These are phyloP conservation scores for Tetracladium maxilliforme DNA, from an alignment of 2,329 filamentous ascomycete genomes.

Conservation along the genomic window DNA sequence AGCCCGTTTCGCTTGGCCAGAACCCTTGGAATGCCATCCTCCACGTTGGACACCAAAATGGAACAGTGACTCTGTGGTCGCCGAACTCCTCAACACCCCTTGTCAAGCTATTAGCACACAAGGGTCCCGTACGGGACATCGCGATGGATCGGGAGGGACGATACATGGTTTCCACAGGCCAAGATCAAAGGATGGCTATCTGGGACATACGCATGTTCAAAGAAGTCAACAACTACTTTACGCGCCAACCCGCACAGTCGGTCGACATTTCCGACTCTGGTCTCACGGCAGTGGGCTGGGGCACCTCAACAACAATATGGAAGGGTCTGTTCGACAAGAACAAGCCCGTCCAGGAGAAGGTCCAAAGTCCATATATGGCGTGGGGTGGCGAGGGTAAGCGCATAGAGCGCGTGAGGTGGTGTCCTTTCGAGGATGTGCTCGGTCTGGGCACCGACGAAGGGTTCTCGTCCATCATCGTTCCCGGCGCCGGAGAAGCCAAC, in stretches of 20 bases:
- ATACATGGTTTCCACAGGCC: slow-evolving; percentile 90
- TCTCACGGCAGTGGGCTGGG: slow-evolving; percentile 80
- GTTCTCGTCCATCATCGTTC: slow-evolving; percentile 81
- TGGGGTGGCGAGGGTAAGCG: slow-evolving; percentile 79
- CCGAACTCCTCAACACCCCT: slow-evolving; percentile 77
- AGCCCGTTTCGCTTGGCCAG: slow-evolving; percentile 69
- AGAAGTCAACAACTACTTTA: slow-evolving; percentile 81
- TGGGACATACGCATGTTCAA: slow-evolving; percentile 94
- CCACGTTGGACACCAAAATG: slow-evolving; percentile 89
- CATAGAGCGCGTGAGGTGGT: slow-evolving; percentile 77
- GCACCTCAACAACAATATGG: slow-evolving; percentile 82
- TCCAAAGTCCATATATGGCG: slow-evolving; percentile 79
- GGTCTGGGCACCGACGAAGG: slow-evolving; percentile 74
- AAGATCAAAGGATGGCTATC: slow-evolving; percentile 82
- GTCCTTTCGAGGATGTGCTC: slow-evolving; percentile 86
- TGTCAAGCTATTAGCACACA: slow-evolving; percentile 82
- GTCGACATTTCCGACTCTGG: slow-evolving; percentile 81
- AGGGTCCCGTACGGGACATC: slow-evolving; percentile 73
- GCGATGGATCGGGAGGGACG: slow-evolving; percentile 79
- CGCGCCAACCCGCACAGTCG: slow-evolving; percentile 66
- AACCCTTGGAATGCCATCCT: slow-evolving; percentile 89
- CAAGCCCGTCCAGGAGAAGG: slow-evolving; percentile 55
- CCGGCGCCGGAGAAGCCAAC: slow-evolving; percentile 93
- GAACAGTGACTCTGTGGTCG: slow-evolving; percentile 89
- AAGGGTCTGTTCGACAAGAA: slow-evolving; percentile 74